These are phyloP conservation scores for Rasamsonia emersonii DNA, from an alignment of 2,329 filamentous ascomycete species.

Conservation along the genomic window DNA sequence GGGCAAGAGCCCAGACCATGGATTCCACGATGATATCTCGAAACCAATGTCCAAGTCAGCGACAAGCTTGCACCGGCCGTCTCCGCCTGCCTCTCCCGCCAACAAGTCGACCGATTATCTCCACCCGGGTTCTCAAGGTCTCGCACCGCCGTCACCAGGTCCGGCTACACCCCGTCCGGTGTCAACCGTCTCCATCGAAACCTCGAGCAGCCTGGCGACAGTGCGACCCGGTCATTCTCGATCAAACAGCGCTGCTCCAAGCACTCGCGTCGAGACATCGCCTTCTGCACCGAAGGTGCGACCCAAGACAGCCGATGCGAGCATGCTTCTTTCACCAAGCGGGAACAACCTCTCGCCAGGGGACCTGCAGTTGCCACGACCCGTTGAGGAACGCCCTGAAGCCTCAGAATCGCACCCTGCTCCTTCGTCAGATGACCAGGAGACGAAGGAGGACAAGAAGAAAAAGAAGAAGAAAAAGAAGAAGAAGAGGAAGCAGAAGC, in stretches of 20 bases:
- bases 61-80: slow-evolving; percentile 18
- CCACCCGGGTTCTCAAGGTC: slow-evolving; percentile 4
- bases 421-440: too few relatives aligned
- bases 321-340: slow-evolving; percentile 3
- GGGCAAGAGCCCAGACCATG: slow-evolving; percentile 23
- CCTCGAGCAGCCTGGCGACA: slow-evolving; percentile 64
- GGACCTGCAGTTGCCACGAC: too few relatives aligned
- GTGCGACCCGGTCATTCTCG: slow-evolving; percentile 62
- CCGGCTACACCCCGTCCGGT: slow-evolving; percentile 64
- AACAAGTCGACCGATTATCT: slow-evolving; percentile 12
- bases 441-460: slow-evolving; percentile 5
- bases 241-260: slow-evolving; percentile 50
- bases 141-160: too few relatives aligned
- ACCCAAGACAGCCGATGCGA: slow-evolving; percentile 35
- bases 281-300: slow-evolving; percentile 6
- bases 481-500: slow-evolving; percentile 5
- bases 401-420: too few relatives aligned
- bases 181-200: slow-evolving; percentile 77
- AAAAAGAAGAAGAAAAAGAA: slow-evolving; percentile 7
- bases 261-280: slow-evolving; percentile 2
- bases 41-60: slow-evolving; percentile 27
- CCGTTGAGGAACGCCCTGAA: too few relatives aligned
- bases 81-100: slow-evolving; percentile 26
- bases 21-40: slow-evolving; percentile 19
- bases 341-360: too few relatives aligned